Evolutionary conservation across 768 basidiomycete species (phyloP).

Genomic region (Mycena belliarum): DNA sequence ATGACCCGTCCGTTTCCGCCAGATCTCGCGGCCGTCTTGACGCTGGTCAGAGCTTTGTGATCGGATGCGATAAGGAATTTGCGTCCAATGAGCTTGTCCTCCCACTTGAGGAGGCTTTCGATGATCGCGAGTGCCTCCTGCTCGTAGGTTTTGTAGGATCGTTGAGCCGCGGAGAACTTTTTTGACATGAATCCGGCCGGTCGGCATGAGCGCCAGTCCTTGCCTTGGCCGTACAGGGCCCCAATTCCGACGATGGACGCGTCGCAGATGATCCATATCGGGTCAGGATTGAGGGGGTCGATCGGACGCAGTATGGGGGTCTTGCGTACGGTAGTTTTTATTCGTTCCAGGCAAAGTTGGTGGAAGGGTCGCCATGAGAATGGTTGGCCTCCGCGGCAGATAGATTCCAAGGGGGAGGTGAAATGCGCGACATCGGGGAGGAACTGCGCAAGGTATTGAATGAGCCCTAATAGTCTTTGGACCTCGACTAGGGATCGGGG

Average conservation of each 20-base stretch:
- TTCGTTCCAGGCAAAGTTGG: not conserved
- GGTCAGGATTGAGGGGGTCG: not conserved
- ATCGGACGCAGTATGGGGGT: not conserved
- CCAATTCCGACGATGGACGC: too few species aligned
- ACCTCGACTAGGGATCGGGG: not conserved
- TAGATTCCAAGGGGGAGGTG: not conserved
- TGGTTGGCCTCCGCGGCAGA: not conserved
- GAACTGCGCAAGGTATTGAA: not conserved
- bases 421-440: not conserved
- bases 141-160: slow-evolving; percentile 19
- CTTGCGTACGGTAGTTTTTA: not conserved
- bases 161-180: not conserved
- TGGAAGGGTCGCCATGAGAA: not conserved
- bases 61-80: too few species aligned
- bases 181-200: slow-evolving; percentile 1
- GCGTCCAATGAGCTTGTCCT: too few species aligned
- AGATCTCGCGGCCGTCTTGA: too few species aligned
- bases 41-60: too few species aligned
- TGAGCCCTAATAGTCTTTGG: not conserved
- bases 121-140: slow-evolving; percentile 20
- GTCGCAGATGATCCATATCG: too few species aligned
- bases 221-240: not conserved
- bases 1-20: too few species aligned
- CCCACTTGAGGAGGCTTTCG: slow-evolving; percentile 24
- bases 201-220: not conserved